Base-by-base conservation (phyloP, 768 basidiomycete species). In the Collybiopsis luxurians region DNA sequence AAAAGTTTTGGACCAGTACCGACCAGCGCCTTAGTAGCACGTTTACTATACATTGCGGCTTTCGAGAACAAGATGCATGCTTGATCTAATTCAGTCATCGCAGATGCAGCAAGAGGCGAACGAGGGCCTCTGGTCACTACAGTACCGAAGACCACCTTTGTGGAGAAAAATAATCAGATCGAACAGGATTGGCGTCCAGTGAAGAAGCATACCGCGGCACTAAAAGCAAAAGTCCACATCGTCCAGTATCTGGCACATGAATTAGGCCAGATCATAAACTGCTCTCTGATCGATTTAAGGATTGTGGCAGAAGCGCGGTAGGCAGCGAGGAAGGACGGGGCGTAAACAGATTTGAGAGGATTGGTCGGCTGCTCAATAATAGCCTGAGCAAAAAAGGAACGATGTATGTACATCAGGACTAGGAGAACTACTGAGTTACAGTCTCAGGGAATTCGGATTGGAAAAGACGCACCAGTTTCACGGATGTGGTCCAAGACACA, bases 111-210 rank as follows among this genome's bases (percentile, higher is more conserved):
- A 11, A 92, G 67, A 0, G 86, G 81, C 1, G 85, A 89, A 5
- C 79, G 73, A 4, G 90, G 90, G 2, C 86, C 84, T 27, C 87
- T 81, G 2, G 86, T 89, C 2, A 88, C 90, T 19, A 92, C 85
- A 3, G 87, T 86, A 3, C 89, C 91, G 63, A 92, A 87, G 15
- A 92, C 85, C 10, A 90, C 79, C 89, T 90, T 4, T 40, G 11
- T 26, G 10, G 28, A 7, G 31, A 27, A 45, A 24, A 4, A 39
- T 6, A 15, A n/a, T 44, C 40, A 43, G 11, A 43, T 36, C 19
- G 21, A 38, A 43, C 2, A 51, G n/a, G 24, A 19, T 30, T 40
- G 12, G 2, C 44, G 57, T 17, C 30, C 31, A 13, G 11, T 53
- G 1, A 23, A 30, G 10, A 52, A 26, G 63, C 76, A 53, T 47